Base-by-base conservation (phyloP, 495 filamentous ascomycete species). In the Rhypophila decipiens region DNA sequence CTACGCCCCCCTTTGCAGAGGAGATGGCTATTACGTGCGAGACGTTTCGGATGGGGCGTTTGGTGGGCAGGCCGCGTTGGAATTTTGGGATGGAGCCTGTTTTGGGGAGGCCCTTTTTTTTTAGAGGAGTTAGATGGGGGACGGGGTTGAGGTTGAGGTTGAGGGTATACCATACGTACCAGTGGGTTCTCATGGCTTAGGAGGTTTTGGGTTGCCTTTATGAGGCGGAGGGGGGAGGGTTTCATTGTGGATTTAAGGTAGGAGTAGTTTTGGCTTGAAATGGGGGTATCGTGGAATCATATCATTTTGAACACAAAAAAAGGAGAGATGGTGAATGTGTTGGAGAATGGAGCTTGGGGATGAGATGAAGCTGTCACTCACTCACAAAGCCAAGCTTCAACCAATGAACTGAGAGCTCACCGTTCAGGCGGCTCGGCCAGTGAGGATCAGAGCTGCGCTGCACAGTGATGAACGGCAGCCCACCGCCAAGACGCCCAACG, bases 1-100 rank as follows among this genome's bases (percentile, higher is more conserved):
- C 93, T 1, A 99, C 93, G 29, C 93, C 93, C 9, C 93, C 93
- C 57, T 99, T 99, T 5, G 94, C 93, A 0, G 90, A 96, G 29
- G 88, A 95, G 15, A 99, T 85, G 24, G 88, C 91, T 46, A 99
- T 76, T 15, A 96, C 79, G 58, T 96, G 93, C 56, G 77, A 75
- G 39, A 97, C 90, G 60, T 85, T 78, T 15, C 76, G 77, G 52
- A 99, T 90, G 58, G 74, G 76, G 43, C 87, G 81, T 55, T 86
- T 84, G 48, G 85, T 70, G 2, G 93, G 94, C 8, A 96, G 77
- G 20, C 90, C 88, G 52, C 89, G 82, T 50, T 89, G 88, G 73
- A 87, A 83, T 36, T 87, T 83, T 21, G 84, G 86, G 54, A 95
- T 79, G 3, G 82, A 83, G 39, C 88, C 86, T 34, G 84, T 83